Base-by-base conservation (phyloP, 1,284 basidiomycete species). In the Irpex lacteus region DNA sequence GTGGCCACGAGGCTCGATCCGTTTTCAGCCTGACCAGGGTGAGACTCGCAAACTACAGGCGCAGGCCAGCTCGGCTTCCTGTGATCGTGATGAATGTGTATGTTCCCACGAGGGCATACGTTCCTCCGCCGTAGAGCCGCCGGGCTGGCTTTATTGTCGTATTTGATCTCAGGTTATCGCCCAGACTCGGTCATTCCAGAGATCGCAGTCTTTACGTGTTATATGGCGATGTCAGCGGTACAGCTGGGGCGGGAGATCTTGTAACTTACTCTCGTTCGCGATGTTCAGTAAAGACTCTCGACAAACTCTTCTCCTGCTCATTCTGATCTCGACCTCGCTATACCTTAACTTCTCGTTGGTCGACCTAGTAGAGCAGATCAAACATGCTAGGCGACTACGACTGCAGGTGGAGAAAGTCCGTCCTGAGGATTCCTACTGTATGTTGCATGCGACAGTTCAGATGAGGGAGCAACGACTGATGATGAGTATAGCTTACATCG, bases 271-370 rank as follows among this genome's bases (percentile, higher is more conserved):
- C 11, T 34, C 54, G 26, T 56, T 36, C 54, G 21, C 34, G 34
- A 56, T 56, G 54, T 4, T 36, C 54, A 59, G 58, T 32, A 60
- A 58, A 44, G 34, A n/a, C 19, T 15, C 55, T 61, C 40, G 8
- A 21, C 63, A 59, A 15, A 44, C 56, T 8, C 3, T 21, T 9
- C 15, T 64, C 18, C 56, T 64, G 32, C 15, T 58, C 34, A 5
- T 60, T n/a, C 59, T 66, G 8, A 55, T 60, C 13, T 52, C 47
- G 5, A 56, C 57, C 26, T 62, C 65, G 26, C 21, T 66, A 7
- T 66, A 66, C 55, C 58, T 60, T 21, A 66, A 66, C 52, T 13
- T 66, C 36, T 55, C 60, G 8, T 56, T 64, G 18, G 2, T 64
- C 38, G 50, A 59, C 34, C 58, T 49, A 11, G 63, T 61, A 13